Percentiles rank a stretch among this genome's conserved stretches.
phyloP scores from a whole-genome alignment of 108 stramenopile genomes.

The Skeletonema marinoi region DNA sequence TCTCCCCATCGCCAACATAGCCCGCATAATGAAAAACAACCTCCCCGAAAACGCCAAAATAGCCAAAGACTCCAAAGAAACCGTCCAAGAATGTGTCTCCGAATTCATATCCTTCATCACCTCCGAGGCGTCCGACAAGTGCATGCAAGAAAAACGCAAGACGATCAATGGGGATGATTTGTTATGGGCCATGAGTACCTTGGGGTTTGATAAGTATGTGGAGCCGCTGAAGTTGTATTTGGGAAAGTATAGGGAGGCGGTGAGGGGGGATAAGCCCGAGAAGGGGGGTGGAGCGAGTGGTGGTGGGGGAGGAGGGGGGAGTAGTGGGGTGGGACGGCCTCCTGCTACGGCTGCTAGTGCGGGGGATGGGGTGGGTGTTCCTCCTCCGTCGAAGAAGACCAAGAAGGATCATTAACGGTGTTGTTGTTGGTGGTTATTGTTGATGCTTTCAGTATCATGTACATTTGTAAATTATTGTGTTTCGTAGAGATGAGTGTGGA shows the following conservation, averaged over 20 bases:
- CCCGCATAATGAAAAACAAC: constrained; percentile 98
- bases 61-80: constrained; percentile 99
- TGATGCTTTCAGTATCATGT: background rate
- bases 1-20: constrained; percentile 99
- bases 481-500: no score
- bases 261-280: constrained; percentile 87
- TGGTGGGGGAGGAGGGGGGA: background rate
- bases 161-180: constrained; percentile 99
- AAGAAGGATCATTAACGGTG: background rate
- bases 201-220: constrained; percentile 99
- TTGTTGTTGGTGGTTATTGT: no score
- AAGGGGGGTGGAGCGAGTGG: constrained; percentile 17
- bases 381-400: constrained; percentile 7
- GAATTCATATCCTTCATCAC: constrained; percentile 99
- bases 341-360: constrained; percentile 24
- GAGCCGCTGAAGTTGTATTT: constrained; percentile 98
- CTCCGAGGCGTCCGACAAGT: constrained; percentile 97
- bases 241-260: constrained; percentile 94
- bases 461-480: background rate
- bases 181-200: constrained; percentile 98
- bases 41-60: constrained; percentile 99
- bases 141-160: constrained; percentile 98
- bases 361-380: constrained; percentile 28
- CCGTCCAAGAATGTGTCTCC: constrained; percentile 98
- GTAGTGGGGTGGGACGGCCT: constrained; percentile 24